Base-by-base conservation (phyloP, 805 yeast genomes). In the Candida koratica region DNA sequence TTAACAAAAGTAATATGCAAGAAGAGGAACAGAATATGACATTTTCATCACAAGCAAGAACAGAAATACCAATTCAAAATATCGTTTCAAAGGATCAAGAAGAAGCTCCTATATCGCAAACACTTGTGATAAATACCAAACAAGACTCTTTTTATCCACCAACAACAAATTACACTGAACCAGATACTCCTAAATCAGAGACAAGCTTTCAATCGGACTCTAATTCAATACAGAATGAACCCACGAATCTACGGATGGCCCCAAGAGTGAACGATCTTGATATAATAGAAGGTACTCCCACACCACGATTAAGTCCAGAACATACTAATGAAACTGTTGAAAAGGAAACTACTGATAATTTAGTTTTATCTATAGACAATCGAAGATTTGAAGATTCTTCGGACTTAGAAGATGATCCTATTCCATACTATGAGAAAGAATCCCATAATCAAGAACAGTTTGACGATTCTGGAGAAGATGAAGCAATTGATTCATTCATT, bases 201-300 rank as follows among this genome's bases (percentile, higher is more conserved):
- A 39, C 45, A 33, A 64, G 70, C 36, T 64, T 52, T 38, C 52
- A 47, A 25, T 64, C 70, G 1, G 71, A 65, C 32, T 58, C 58
- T 5, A 69, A 64, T 41, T 62, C 69, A 11, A 63, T 64, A 16
- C 71, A 64, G 37, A 30, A 52, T 18, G 71, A 66, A 40, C 69
- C 69, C 2, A 48, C 39, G 2, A 42, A 42, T 16, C 47, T 65
- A 38, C 47, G 57, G 26, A 44, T 65, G 9, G 43, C 28, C 10
- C 19, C 14, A n/a, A 23, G 23, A 4, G 16, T 28, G 6, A 12
- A 13, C 6, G 25, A 19, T 5, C 17, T 12, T n/a, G 17, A 14
- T 11, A 26, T 7, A 4, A 3, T 10, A 13, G 34, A 31, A 16
- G 27, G 9, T 3, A n/a, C 20, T 4, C 27, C 34, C 16, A 9